These are phyloP conservation scores for Nitzschia sp. DNA, from an alignment of 108 stramenopile genomes.

Conservation along the genomic window DNA sequence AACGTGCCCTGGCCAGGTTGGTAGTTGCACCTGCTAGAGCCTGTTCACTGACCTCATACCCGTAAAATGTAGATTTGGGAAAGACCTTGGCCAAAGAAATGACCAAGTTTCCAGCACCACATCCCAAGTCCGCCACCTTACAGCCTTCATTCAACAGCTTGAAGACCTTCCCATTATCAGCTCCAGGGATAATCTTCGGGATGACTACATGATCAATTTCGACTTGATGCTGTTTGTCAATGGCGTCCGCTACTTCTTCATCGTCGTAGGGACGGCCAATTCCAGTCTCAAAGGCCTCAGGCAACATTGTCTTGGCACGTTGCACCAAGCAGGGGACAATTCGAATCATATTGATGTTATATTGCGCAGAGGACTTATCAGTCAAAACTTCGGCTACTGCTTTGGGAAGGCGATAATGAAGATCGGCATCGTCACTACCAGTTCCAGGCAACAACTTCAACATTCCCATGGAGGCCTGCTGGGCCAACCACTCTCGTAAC, in stretches of 20 bases:
- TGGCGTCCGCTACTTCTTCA: constrained; percentile 12
- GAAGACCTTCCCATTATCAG: neutral
- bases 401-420: constrained; percentile 26
- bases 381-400: constrained; percentile 20
- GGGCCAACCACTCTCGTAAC: constrained; percentile 19
- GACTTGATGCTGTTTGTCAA: constrained; percentile 11
- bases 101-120: constrained; percentile 27
- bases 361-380: constrained; percentile 3
- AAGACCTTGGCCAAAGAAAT: constrained; percentile 17
- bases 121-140: constrained; percentile 30
- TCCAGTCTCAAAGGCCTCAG: constrained; percentile 24
- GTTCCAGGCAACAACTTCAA: constrained; percentile 17
- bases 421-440: constrained; percentile 11
- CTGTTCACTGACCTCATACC: constrained; percentile 18
- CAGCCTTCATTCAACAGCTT: constrained; percentile 10
- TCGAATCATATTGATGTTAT: constrained; percentile 15
- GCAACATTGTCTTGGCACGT: constrained; percentile 28
- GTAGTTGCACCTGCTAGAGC: constrained; percentile 16
- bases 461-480: constrained; percentile 17
- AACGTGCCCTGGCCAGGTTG: constrained; percentile 1
- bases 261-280: constrained; percentile 25
- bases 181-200: constrained; percentile 4
- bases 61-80: constrained; percentile 15
- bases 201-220: constrained; percentile 19
- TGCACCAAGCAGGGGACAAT: constrained; percentile 18